phyloP scores from a whole-genome alignment of 345 rosid genomes.

The Gynandropsis gynandra region DNA sequence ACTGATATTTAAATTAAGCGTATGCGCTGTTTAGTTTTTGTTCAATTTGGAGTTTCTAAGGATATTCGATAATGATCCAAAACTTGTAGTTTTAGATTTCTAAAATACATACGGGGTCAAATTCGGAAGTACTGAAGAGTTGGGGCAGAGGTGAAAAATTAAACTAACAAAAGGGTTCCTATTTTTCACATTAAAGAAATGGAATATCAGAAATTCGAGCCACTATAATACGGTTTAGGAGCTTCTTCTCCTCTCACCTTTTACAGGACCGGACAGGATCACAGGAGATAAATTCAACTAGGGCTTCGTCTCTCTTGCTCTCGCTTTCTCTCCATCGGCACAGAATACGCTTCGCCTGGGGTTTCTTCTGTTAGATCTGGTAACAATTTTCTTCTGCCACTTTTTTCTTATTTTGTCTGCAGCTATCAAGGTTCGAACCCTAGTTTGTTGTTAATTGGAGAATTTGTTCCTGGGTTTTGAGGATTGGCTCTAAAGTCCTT shows the following conservation, averaged over 20 bases:
- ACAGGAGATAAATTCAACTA: not conserved
- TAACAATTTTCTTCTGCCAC: not conserved
- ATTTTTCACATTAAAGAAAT: no score
- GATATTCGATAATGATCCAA: not conserved
- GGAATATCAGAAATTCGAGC: no score
- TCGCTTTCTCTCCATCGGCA: no score
- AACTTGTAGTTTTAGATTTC: not conserved
- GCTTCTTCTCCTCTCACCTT: no score
- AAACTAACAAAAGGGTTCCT: no score
- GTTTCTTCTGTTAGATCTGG: conserved; percentile 12
- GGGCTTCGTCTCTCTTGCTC: conserved; percentile 6
- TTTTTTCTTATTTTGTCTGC: not conserved
- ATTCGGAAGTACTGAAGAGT: no score
- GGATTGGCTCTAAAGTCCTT: not conserved
- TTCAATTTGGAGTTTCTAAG: conserved; percentile 2
- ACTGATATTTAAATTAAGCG: conserved; percentile 20
- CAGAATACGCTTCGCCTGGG: not conserved
- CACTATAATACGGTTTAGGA: no score
- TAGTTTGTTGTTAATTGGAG: not conserved
- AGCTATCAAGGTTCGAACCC: conserved; percentile 2
- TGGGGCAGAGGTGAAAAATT: no score
- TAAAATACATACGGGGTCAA: no score
- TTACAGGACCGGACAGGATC: no score
- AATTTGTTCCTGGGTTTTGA: conserved; percentile 5
- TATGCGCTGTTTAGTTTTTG: conserved; percentile 19